Conservation (phyloP, 768 basidiomycete species). For the Boletellus ananiceps region DNA sequence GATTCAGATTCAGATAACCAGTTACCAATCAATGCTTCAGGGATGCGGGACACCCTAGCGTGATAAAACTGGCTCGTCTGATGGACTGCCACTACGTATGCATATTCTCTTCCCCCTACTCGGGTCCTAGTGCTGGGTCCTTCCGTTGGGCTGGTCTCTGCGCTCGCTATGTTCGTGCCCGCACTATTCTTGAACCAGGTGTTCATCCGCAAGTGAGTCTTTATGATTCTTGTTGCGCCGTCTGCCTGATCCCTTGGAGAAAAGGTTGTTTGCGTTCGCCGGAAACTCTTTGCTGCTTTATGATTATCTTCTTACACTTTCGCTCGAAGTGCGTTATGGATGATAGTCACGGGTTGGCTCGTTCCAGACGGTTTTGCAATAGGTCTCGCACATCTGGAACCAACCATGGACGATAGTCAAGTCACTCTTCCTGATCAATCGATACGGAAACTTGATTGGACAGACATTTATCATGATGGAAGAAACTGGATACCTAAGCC, state of each 20-base stretch:
- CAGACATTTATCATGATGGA: conserved; percentile 20
- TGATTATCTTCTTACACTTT: conserved; percentile 25
- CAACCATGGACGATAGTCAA: conserved; percentile 1
- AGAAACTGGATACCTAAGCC: conserved; percentile 18
- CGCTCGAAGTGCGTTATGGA: conserved; percentile 19
- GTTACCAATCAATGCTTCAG: too few relatives aligned
- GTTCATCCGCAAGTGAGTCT: conserved; percentile 18
- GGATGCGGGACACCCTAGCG: too few relatives aligned
- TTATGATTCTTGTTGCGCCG: not conserved
- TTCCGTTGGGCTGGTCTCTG: too few relatives aligned
- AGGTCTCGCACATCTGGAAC: conserved; percentile 18
- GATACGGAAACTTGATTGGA: conserved; percentile 15
- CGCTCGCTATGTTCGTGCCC: conserved; percentile 7
- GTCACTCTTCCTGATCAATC: conserved; percentile 9
- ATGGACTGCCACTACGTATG: too few relatives aligned
- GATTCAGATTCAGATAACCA: too few relatives aligned
- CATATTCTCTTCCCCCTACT: too few relatives aligned
- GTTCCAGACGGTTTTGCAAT: not conserved
- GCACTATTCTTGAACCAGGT: conserved; percentile 4
- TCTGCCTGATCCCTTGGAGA: not conserved
- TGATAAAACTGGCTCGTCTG: too few relatives aligned
- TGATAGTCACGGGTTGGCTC: not conserved
- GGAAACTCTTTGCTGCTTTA: conserved; percentile 21
- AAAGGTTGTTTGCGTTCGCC: conserved; percentile 11
- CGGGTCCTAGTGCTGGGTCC: too few relatives aligned